phyloP scores from a whole-genome alignment of 768 basidiomycete genomes.

The Brasilioporus rufonigricans region DNA sequence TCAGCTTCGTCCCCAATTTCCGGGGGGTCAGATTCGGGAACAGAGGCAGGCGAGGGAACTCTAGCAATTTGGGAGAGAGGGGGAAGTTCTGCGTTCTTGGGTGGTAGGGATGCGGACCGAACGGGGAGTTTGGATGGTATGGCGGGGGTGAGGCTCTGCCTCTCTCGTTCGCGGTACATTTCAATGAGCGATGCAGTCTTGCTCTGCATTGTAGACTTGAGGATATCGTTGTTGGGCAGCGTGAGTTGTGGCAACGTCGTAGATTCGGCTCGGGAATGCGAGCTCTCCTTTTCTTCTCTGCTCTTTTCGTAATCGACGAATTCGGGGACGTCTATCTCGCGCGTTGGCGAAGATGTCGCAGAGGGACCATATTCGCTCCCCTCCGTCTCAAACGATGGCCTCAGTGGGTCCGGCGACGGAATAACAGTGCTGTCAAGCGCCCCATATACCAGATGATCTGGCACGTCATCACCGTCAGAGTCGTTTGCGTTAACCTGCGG shows the following conservation, averaged over 20 bases:
- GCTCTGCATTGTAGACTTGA: constrained; percentile 37
- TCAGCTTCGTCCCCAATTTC: constrained; percentile 28
- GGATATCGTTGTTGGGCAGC: constrained; percentile 9
- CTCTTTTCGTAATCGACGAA: constrained; percentile 21
- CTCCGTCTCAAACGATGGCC: constrained; percentile 33
- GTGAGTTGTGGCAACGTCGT: constrained; percentile 24
- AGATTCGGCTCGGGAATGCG: constrained; percentile 28
- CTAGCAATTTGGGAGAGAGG: not conserved
- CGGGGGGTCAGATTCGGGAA: constrained; percentile 23
- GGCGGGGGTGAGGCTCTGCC: constrained; percentile 28
- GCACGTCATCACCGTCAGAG: constrained; percentile 35
- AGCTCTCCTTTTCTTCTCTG: constrained; percentile 24
- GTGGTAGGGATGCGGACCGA: constrained; percentile 21
- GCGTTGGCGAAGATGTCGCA: constrained; percentile 24
- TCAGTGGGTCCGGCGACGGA: constrained; percentile 25
- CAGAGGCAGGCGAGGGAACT: constrained; percentile 15
- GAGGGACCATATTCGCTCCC: constrained; percentile 34
- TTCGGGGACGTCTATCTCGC: constrained; percentile 32
- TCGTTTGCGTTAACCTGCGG: constrained; percentile 29
- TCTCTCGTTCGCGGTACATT: constrained; percentile 78
- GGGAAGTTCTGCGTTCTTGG: constrained; percentile 10
- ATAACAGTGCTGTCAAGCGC: constrained; percentile 19
- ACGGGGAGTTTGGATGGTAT: constrained; percentile 36
- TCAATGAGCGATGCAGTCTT: constrained; percentile 80
- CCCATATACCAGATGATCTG: constrained; percentile 35